Evolutionary conservation across 805 yeast species (phyloP), one percentile per base, ranked within the genome.

Genomic region (Nematodospora valgi): DNA sequence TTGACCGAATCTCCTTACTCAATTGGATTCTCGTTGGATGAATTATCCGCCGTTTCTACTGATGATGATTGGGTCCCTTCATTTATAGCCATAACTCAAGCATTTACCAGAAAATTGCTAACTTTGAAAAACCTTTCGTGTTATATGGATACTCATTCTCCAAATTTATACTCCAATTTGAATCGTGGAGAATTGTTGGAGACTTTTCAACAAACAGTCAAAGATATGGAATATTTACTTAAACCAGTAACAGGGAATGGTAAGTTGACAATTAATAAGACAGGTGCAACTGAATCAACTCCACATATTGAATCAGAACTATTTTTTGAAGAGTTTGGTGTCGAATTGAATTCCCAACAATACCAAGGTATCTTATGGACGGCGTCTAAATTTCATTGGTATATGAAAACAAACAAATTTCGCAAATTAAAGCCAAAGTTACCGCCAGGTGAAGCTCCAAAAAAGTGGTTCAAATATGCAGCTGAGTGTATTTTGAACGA

Each of bases 201-300:
- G n/a, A 59, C 55, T 11, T 78, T 83, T 50, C 65, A 73, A 42
- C 46, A 59, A 1, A 58, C 73, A 4, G 22, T 30, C 6, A 7
- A 24, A 11, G 30, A 29, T 16, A 21, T 32, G 16, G 41, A 40
- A 45, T 82, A 70, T 46, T 62, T 93, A 6, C 60, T 93, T 40
- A 75, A 81, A 38, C 99, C 99, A 0, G 96, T 93, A 1, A 78
- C 87, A 7, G 98, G 98, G 17, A 67, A 71, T 27, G 98, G 98
- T 23, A 82, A 80, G 49, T 59, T 94, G 22, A 80, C 88, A 0
- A 63, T 93, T 11, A 86, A 86, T 59, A 93, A 93, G 54, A 56
- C 67, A 4, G 93, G 93, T 1, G 72, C 93, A 1, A 80, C 91
- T 0, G 82, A 77, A 29, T 55, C 65, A 0, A 49, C 59, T 15